Evolutionary conservation across 2,329 filamentous ascomycete species (phyloP).

Genomic region (Xylaria polymorpha): DNA sequence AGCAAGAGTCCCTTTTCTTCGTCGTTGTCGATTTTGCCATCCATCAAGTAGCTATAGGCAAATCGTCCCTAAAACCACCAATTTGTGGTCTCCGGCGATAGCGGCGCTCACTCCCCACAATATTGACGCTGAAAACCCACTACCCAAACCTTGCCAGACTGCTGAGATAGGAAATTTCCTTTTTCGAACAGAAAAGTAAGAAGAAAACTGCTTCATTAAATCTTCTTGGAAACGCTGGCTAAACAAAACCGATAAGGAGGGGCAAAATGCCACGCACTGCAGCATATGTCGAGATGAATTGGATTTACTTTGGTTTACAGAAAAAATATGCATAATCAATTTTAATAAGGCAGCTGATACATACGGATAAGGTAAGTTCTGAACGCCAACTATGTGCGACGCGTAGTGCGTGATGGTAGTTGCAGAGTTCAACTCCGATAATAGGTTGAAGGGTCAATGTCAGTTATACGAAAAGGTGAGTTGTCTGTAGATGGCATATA

Average conservation of each 20-base stretch:
- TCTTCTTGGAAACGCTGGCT: neutral
- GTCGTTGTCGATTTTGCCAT: neutral
- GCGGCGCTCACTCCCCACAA: neutral
- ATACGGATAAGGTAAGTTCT: neutral
- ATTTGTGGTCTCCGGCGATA: no score
- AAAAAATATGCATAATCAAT: neutral
- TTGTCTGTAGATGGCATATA: conserved; percentile 12
- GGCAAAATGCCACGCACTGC: neutral
- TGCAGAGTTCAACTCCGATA: neutral
- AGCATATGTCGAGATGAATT: neutral
- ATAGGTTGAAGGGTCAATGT: neutral
- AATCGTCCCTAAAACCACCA: no score
- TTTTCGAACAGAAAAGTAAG: conserved; percentile 8
- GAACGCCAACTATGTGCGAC: neutral
- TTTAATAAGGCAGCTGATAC: neutral
- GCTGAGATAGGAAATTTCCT: conserved; percentile 16
- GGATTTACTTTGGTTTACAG: neutral
- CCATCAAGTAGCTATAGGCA: no score
- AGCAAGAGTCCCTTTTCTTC: neutral
- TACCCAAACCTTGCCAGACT: neutral
- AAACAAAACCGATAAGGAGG: neutral
- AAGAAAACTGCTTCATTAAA: neutral
- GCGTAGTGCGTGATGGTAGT: neutral
- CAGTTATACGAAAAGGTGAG: neutral
- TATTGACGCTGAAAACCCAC: neutral